Base-by-base conservation (phyloP, 345 rosid genomes). In the Salix caprea region DNA sequence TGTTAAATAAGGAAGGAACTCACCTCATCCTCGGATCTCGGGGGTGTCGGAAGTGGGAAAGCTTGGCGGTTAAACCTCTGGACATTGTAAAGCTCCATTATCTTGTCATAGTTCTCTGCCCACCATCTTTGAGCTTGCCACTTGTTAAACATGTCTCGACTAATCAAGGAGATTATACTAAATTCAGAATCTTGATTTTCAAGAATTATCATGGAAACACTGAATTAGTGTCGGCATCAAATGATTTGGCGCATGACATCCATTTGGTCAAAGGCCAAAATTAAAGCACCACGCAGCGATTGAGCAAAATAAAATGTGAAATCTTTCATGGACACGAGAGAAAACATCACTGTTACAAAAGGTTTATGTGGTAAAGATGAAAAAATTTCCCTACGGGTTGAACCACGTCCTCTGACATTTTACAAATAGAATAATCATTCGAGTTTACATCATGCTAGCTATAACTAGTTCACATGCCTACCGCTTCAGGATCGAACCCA, bases 71-170 rank as follows among this genome's bases (percentile, higher is more conserved):
- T 81, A 54, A 81, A 44, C 69, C 80, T 73, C 61, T 81, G 84
- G 15, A 81, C 84, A 77, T 81, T 77, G 78, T 81, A 81, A n/a
- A 81, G 81, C 71, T 77, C 84, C 84, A 81, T 81, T 46, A 81
- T 75, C 69, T 70, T 77, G 56, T 81, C 84, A 36, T 77, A 81
- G 58, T 81, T 81, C 75, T 81, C 84, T 39, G 84, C 84, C 84
- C 84, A 81, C 84, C 84, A 81, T 65, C 72, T 81, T 77, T 81
- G 81, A 73, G 84, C 81, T 81, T 81, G 84, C 84, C 80, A 73
- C 62, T 81, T 81, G 78, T 81, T 76, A 64, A 77, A 77, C 75
- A 74, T 81, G 58, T 81, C 84, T 28, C 23, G 99, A 91, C 82
- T 91, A 89, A 70, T 80, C 78, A 88, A 77, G 74, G 26, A 82